Evolutionary conservation across 2,329 filamentous ascomycete genomes (phyloP), one percentile per base, ranked within the genome.

Genomic region (Colletotrichum sp.): DNA sequence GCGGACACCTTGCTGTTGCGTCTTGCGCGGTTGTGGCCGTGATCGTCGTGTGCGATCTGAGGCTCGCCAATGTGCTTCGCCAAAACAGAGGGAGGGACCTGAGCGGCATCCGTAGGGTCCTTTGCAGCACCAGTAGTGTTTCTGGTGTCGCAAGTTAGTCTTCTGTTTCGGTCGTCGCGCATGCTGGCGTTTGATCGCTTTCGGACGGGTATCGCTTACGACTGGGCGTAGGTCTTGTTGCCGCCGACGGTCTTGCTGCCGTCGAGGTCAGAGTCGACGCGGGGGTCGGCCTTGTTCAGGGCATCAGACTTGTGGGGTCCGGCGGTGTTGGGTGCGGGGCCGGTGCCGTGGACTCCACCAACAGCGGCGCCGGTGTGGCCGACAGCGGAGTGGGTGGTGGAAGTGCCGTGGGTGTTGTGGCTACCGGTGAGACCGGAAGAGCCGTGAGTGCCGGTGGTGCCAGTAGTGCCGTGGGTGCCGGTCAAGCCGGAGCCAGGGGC

Each of bases 61-160:
- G 89, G 88, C 3, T 83, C 84, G 3, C 89, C 90, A 48, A 90
- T 76, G 61, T 88, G 85, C 79, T 87, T 82, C 65, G 84, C 83
- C 75, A 92, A 61, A 1, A 89, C 86, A 3, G 90, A 91, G 7
- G 90, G 90, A 2, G 90, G 90, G 0, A 91, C 90, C 79, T 92
- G 90, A 0, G 90, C 84, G 2, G 90, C 90, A 77, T 92, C 90
- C 22, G 86, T 88, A 6, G 90, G 90, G 63, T 91, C 90, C 76
- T 83, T 84, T 66, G 79, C 71, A 52, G 65, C 52, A 44, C 71
- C 68, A 8, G 74, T 64, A n/a, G 39, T 73, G 59, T 72, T 80
- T 64, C 74, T 65, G 63, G 61, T 34, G 60, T 64, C 59, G 57
- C 72, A 65, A 61, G 75, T 78, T 69, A 78, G 77, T 74, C 44